Evolutionary conservation across 805 yeast species (phyloP).

Genomic region (Metschnikowia lochheadii): DNA sequence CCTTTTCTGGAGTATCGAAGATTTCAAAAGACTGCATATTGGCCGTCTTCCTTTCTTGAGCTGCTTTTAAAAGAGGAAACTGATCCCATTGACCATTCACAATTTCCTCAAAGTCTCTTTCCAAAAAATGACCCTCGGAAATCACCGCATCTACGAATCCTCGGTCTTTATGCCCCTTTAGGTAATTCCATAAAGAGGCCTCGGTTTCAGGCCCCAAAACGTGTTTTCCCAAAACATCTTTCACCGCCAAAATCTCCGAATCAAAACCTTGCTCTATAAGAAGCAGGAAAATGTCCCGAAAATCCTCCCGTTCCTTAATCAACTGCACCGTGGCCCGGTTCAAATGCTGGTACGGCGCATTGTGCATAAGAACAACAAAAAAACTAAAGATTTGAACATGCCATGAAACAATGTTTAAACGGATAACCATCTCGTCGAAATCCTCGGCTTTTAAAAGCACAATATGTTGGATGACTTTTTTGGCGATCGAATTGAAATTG

Average conservation of each 20-base stretch:
- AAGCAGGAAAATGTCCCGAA: slow-evolving; percentile 20
- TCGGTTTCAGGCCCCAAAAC: slow-evolving; percentile 12
- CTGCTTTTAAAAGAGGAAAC: slow-evolving; percentile 15
- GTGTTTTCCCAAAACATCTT: background rate
- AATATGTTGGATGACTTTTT: slow-evolving; percentile 31
- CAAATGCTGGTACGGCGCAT: slow-evolving; percentile 31
- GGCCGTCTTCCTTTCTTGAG: background rate
- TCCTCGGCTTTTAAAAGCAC: slow-evolving; percentile 27
- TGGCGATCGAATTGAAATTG: slow-evolving; percentile 27
- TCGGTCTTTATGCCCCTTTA: slow-evolving; percentile 13
- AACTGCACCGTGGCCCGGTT: slow-evolving; percentile 23
- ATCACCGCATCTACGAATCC: slow-evolving; percentile 21
- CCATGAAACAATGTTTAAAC: slow-evolving; percentile 28
- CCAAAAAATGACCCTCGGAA: slow-evolving; percentile 6
- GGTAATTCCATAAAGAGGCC: slow-evolving; percentile 19
- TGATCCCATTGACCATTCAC: slow-evolving; percentile 19
- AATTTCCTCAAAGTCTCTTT: slow-evolving; percentile 16
- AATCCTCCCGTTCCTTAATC: slow-evolving; percentile 16
- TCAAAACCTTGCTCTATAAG: slow-evolving; percentile 25
- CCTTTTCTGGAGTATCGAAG: background rate
- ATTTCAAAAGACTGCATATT: background rate
- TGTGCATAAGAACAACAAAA: slow-evolving; percentile 30
- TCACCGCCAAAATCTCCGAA: slow-evolving; percentile 22
- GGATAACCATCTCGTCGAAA: slow-evolving; percentile 19
- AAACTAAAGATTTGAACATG: slow-evolving; percentile 27